Percentiles rank a stretch among this genome's conserved stretches.
Evolutionary conservation across 495 filamentous ascomycete species (phyloP).

Genomic region (Daldinia loculata): DNA sequence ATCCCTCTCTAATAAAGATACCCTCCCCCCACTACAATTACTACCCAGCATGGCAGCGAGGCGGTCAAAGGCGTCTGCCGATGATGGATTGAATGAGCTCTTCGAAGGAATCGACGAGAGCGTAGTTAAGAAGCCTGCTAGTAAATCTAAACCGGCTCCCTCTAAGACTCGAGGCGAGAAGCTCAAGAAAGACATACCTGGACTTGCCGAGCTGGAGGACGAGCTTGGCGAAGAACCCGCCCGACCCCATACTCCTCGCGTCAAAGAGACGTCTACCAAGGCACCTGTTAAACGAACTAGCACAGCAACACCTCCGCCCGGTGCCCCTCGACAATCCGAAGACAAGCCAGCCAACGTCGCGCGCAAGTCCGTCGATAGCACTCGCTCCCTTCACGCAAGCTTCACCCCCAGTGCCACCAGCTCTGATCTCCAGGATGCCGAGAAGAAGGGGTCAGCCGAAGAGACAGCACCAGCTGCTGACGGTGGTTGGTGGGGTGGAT

Average conservation of each 20-base stretch:
- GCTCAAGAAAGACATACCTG: slow-evolving; percentile 66
- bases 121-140: slow-evolving; percentile 51
- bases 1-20: slow-evolving; percentile 18
- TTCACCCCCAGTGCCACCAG: slow-evolving; percentile 62
- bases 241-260: slow-evolving; percentile 83
- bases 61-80: slow-evolving; percentile 61
- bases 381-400: slow-evolving; percentile 68
- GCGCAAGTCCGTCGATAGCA: slow-evolving; percentile 80
- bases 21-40: slow-evolving; percentile 5
- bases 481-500: slow-evolving; percentile 91
- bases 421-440: slow-evolving; percentile 61
- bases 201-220: slow-evolving; percentile 83
- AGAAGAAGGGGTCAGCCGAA: slow-evolving; percentile 56
- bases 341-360: slow-evolving; percentile 50
- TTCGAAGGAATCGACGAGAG: slow-evolving; percentile 74
- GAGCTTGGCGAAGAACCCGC: slow-evolving; percentile 72
- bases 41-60: slow-evolving; percentile 52
- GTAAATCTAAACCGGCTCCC: slow-evolving; percentile 57
- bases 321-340: slow-evolving; percentile 68
- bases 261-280: slow-evolving; percentile 65
- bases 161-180: slow-evolving; percentile 58
- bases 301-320: slow-evolving; percentile 63
- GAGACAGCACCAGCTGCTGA: slow-evolving; percentile 52
- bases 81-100: slow-evolving; percentile 83
- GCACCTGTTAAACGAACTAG: slow-evolving; percentile 66